Base-by-base conservation (phyloP, 1,139 yeast species). In the Blastobotrys malaysiensis region DNA sequence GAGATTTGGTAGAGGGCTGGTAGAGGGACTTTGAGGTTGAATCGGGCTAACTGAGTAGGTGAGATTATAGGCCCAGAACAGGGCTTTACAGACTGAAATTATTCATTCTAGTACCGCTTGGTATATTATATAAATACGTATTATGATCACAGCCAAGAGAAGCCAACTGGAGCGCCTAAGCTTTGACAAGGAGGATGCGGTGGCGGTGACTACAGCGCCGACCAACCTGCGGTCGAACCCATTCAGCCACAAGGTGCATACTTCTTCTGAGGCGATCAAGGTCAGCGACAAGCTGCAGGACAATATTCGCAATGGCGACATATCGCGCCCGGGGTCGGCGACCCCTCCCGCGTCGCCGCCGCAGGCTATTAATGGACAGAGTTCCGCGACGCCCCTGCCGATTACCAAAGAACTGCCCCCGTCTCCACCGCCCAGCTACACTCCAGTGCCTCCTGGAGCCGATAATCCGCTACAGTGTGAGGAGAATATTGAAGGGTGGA, bases 281-380 rank as follows among this genome's bases (percentile, higher is more conserved):
- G 36, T 7, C 9, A 26, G 13, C 9, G 13, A 11, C 13, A 26
- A 26, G 13, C 13, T 26, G 13, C 13, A 26, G 9, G 9, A 11
- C 36, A 26, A 7, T 26, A n/a, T n/a, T n/a, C n/a, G n/a, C n/a
- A 11, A 26, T 26, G 36, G 13, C 9, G 36, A 26, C 9, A 26
- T 26, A 11, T 26, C 36, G 9, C 36, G 13, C 13, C 59, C 59
- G 7, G 54, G 45, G 6, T 58, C 59, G 16, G 54, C 56, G 5
- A 57, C 59, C 11, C 59, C 59, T 9, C 59, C 59, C 4, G 59
- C 58, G 16, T 57, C 59, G 6, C 59, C 59, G 1, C 58, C 57
- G 1, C 21, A 36, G 9, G 36, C 43, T 22, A 19, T 50, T 3
- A 18, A 31, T 7, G 24, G n/a, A n/a, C n/a, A n/a, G n/a, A n/a